Conservation (phyloP, 2,329 filamentous ascomycete genomes). For the Pseudogymnoascus sp. region DNA sequence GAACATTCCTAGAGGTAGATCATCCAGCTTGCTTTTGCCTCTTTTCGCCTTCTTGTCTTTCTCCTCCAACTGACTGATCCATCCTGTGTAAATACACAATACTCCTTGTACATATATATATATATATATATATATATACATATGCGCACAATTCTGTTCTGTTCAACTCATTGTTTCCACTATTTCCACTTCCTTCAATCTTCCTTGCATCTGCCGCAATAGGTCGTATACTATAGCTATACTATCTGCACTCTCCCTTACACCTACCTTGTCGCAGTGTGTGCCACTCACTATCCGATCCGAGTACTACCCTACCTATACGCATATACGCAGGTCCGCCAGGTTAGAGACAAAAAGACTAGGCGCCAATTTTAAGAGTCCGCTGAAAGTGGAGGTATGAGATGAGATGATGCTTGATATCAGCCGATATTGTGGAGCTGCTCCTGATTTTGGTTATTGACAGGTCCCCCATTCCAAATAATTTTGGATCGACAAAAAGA, state of each 20-base stretch:
- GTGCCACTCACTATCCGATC: constrained; percentile 1
- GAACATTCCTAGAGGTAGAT: no score
- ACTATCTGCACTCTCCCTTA: background rate
- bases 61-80: background rate
- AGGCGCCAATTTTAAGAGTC: constrained; percentile 1
- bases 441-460: constrained; percentile 2
- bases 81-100: background rate
- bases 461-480: background rate
- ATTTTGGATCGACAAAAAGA: background rate
- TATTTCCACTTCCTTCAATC: background rate
- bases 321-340: background rate
- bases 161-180: background rate
- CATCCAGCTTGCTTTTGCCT: background rate
- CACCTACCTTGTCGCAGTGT: background rate
- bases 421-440: constrained; percentile 1
- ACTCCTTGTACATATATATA: background rate
- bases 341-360: background rate
- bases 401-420: constrained; percentile 2
- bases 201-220: background rate
- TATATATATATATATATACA: background rate
- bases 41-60: background rate
- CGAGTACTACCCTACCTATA: background rate
- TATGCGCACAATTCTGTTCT: background rate
- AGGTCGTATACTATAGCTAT: background rate
- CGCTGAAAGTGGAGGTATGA: constrained; percentile 3